Conservation (phyloP, 2,329 filamentous ascomycete genomes). For the Pseudogymnoascus sp. region DNA sequence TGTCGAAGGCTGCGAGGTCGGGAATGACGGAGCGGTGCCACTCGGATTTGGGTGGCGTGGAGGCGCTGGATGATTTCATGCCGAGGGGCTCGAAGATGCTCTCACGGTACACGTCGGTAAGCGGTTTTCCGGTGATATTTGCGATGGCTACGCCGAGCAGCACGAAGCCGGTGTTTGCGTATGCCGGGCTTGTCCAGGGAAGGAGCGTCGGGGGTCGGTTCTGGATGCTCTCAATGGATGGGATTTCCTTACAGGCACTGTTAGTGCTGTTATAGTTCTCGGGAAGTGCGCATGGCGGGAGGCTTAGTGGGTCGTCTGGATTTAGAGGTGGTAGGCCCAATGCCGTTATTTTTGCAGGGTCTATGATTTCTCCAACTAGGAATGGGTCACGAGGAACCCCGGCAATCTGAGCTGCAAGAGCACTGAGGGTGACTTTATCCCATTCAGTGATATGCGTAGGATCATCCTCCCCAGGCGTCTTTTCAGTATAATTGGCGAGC, state of each 20-base stretch:
- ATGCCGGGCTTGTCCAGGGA: conserved; percentile 39
- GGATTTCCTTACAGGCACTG: neutral
- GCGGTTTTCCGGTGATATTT: conserved; percentile 34
- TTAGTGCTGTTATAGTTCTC: neutral
- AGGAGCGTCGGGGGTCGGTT: conserved; percentile 34
- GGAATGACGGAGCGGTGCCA: neutral
- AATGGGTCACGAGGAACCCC: conserved; percentile 27
- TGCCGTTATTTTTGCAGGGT: neutral
- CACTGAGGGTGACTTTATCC: conserved; percentile 30
- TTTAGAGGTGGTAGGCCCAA: neutral
- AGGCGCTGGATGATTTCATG: conserved; percentile 35
- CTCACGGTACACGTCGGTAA: conserved; percentile 34
- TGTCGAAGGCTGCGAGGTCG: conserved; percentile 31
- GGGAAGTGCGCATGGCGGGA: conserved; percentile 14
- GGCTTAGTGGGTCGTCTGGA: conserved; percentile 11
- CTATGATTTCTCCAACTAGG: conserved; percentile 13
- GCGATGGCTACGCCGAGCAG: conserved; percentile 41
- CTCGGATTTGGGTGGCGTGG: conserved; percentile 25
- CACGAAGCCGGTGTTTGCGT: conserved; percentile 42
- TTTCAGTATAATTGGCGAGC: conserved; percentile 16
- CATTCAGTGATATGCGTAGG: conserved; percentile 24
- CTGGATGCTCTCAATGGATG: conserved; percentile 22
- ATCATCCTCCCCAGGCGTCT: conserved; percentile 11
- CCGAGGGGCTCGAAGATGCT: conserved; percentile 36
- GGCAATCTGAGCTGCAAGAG: conserved; percentile 28